These are phyloP conservation scores for Adansonia digitata DNA, from an alignment of 345 rosid genomes.

Conservation along the genomic window DNA sequence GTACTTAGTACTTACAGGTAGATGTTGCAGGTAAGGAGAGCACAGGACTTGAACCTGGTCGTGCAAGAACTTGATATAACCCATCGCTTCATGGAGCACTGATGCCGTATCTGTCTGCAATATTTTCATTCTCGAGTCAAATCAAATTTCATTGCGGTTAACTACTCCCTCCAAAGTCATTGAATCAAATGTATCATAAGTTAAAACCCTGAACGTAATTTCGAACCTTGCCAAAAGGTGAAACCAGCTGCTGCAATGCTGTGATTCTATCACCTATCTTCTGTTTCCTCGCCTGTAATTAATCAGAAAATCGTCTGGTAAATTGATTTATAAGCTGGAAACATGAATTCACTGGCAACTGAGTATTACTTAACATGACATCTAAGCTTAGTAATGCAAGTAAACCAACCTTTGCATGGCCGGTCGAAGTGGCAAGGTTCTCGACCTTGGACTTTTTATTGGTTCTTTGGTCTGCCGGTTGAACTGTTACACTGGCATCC, in stretches of 20 bases:
- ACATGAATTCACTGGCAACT: neutral
- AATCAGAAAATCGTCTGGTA: neutral
- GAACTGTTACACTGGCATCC: neutral
- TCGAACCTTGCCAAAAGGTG: conserved; percentile 87
- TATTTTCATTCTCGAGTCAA: neutral
- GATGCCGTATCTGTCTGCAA: conserved; percentile 93
- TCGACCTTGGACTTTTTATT: conserved; percentile 44
- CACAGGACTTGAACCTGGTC: conserved; percentile 88
- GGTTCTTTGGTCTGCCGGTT: conserved; percentile 27
- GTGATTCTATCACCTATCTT: conserved; percentile 76
- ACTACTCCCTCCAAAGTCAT: neutral
- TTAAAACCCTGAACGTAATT: neutral
- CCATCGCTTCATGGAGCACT: conserved; percentile 95
- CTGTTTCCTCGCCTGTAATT: conserved; percentile 51
- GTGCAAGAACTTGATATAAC: conserved; percentile 87
- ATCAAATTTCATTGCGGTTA: conserved; percentile 7
- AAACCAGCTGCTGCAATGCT: conserved; percentile 78
- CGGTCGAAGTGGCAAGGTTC: conserved; percentile 35
- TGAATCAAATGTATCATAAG: neutral
- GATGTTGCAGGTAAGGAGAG: conserved; percentile 68
- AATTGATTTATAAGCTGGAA: neutral
- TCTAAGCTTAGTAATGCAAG: neutral
- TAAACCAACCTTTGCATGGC: conserved; percentile 44
- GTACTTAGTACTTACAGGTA: conserved; percentile 28
- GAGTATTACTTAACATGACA: too few relatives aligned